A percentile compares a stretch with the other conserved stretches of the same genome.
These are phyloP conservation scores for Gynostemma pentaphyllum DNA, from an alignment of 306 rosid species.

Conservation along the genomic window DNA sequence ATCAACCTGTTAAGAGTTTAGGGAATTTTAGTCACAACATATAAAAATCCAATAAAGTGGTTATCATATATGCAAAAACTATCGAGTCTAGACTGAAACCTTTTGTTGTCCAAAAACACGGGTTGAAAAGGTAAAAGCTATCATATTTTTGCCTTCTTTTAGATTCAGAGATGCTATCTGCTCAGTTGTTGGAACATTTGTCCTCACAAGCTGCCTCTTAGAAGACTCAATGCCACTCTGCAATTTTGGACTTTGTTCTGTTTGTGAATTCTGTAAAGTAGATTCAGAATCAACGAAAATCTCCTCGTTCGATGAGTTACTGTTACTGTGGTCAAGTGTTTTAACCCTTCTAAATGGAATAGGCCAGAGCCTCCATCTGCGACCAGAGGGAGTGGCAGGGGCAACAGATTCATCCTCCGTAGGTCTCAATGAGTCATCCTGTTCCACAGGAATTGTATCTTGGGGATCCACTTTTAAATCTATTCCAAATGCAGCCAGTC, in stretches of 20 bases:
- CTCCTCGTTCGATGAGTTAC: constrained; percentile 57
- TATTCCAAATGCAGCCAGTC: constrained; percentile 56
- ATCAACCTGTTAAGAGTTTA: constrained; percentile 60
- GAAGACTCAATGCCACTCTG: constrained; percentile 29
- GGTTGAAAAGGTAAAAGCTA: constrained; percentile 86
- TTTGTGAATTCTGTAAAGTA: constrained; percentile 24
- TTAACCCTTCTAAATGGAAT: constrained; percentile 83
- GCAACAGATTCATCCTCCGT: constrained; percentile 28
- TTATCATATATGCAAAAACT: not conserved
- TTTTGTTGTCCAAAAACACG: constrained; percentile 83
- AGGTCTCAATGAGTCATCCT: constrained; percentile 35
- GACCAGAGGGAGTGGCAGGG: constrained; percentile 39
- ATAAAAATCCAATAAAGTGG: constrained; percentile 2
- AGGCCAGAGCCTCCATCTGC: constrained; percentile 94
- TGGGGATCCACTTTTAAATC: constrained; percentile 53
- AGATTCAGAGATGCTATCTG: constrained; percentile 96
- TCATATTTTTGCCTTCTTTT: constrained; percentile 84
- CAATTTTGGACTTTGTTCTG: constrained; percentile 25
- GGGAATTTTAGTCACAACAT: constrained; percentile 20
- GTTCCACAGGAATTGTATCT: constrained; percentile 69
- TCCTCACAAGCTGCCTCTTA: constrained; percentile 60
- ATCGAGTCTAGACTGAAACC: constrained; percentile 31
- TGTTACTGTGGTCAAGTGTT: constrained; percentile 59
- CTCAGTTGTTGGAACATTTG: constrained; percentile 87
- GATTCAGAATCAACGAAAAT: constrained; percentile 87